Evolutionary conservation across 441 rosid species (phyloP).

Genomic region (Gossypium schwendimanii): DNA sequence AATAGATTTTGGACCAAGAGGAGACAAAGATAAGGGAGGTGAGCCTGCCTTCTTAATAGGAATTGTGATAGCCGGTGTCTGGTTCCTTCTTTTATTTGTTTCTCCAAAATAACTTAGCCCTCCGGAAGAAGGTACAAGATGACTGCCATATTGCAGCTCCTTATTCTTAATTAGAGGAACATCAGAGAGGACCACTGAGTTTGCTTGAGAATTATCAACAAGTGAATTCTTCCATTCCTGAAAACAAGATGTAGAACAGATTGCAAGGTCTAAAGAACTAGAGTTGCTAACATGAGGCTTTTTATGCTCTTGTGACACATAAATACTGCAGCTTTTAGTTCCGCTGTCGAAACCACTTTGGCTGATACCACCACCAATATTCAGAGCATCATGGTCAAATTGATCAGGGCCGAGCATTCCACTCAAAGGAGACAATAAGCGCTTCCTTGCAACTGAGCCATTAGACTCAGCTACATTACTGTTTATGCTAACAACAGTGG

Average conservation of each 20-base stretch:
- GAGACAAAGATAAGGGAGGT: constrained; percentile 43
- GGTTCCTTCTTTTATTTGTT: constrained; percentile 20
- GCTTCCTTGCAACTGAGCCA: constrained; percentile 37
- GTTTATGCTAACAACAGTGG: constrained; percentile 24
- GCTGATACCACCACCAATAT: constrained; percentile 26
- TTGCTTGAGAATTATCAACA: constrained; percentile 17
- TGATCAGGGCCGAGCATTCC: constrained; percentile 39
- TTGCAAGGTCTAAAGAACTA: constrained; percentile 19
- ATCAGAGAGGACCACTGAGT: constrained; percentile 20
- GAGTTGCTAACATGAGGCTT: constrained; percentile 40
- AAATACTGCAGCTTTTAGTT: constrained; percentile 15
- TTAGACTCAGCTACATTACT: constrained; percentile 22
- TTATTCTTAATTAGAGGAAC: constrained; percentile 25
- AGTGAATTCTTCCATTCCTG: constrained; percentile 24
- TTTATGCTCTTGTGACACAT: constrained; percentile 37
- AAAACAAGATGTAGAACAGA: constrained; percentile 19
- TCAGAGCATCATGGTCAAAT: constrained; percentile 28
- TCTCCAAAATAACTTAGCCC: constrained; percentile 19
- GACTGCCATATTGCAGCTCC: constrained; percentile 18
- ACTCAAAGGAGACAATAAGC: constrained; percentile 40
- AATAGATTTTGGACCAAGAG: constrained; percentile 45
- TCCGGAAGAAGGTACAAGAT: constrained; percentile 10
- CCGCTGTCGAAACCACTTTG: constrained; percentile 16
- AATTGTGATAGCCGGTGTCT: constrained; percentile 30
- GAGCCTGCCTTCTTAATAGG: constrained; percentile 27